phyloP scores from a whole-genome alignment of 2,329 filamentous ascomycete species.

The Onygena corvina region DNA sequence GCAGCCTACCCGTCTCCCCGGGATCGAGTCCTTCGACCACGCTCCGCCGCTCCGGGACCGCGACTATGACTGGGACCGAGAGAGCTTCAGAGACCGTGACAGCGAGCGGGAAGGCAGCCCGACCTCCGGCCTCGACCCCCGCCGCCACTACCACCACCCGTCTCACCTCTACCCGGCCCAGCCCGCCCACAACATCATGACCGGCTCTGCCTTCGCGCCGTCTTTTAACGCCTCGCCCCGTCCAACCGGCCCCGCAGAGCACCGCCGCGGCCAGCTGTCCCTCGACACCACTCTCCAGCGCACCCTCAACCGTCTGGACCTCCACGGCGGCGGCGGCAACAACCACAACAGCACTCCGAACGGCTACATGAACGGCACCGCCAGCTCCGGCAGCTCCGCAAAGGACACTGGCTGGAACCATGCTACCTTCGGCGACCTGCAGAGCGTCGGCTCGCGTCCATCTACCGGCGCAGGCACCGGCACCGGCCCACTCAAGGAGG shows the following conservation, averaged over 20 bases:
- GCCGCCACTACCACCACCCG: slow-evolving; percentile 21
- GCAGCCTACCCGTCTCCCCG: slow-evolving; percentile 62
- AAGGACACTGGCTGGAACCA: slow-evolving; percentile 35
- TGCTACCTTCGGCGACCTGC: slow-evolving; percentile 33
- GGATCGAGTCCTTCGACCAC: slow-evolving; percentile 84
- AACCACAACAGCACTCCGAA: no score
- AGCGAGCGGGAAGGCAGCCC: slow-evolving; percentile 61
- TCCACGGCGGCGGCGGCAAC: slow-evolving; percentile 27
- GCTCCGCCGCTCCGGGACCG: slow-evolving; percentile 42
- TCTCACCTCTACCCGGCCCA: slow-evolving; percentile 6
- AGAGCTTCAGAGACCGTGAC: slow-evolving; percentile 55
- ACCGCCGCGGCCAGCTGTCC: slow-evolving; percentile 37
- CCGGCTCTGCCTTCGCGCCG: slow-evolving; percentile 22
- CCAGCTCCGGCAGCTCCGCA: background rate
- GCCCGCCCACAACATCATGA: background rate
- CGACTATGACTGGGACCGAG: slow-evolving; percentile 71
- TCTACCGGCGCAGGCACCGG: background rate
- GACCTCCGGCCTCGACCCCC: slow-evolving; percentile 30
- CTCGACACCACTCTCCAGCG: slow-evolving; percentile 38
- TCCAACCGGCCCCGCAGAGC: slow-evolving; percentile 32
- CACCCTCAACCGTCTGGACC: slow-evolving; percentile 34
- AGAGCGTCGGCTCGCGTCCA: slow-evolving; percentile 28
- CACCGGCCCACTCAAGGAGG: background rate
- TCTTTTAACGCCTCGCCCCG: slow-evolving; percentile 27
- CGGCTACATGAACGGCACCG: no score